phyloP scores from a whole-genome alignment of 306 rosid genomes.

The Gleditsia sinensis region DNA sequence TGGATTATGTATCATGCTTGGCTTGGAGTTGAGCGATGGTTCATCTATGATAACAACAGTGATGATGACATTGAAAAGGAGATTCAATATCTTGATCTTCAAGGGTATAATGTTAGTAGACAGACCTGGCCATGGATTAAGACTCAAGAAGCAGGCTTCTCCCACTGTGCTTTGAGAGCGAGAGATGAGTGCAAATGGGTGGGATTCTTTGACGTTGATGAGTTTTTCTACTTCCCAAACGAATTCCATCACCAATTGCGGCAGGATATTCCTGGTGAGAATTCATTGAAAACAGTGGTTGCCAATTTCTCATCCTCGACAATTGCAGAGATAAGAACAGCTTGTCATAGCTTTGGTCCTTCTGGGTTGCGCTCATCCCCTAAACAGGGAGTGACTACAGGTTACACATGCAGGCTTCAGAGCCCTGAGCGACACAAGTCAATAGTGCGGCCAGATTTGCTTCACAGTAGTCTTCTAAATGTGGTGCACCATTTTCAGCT shows the following conservation, averaged over 20 bases:
- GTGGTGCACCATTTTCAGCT: slow-evolving; percentile 72
- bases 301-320: slow-evolving; percentile 45
- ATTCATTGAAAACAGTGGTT: slow-evolving; percentile 47
- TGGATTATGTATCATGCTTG: slow-evolving; percentile 77
- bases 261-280: slow-evolving; percentile 46
- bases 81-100: slow-evolving; percentile 42
- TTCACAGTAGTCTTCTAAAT: slow-evolving; percentile 59
- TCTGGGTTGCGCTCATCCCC: slow-evolving; percentile 67
- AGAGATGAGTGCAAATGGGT: slow-evolving; percentile 75
- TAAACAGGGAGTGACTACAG: slow-evolving; percentile 53
- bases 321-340: slow-evolving; percentile 64
- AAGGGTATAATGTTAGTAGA: slow-evolving; percentile 56
- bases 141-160: slow-evolving; percentile 78
- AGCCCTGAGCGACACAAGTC: slow-evolving; percentile 69
- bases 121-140: slow-evolving; percentile 78
- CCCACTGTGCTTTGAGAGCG: slow-evolving; percentile 67
- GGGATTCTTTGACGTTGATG: slow-evolving; percentile 73
- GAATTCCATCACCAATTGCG: slow-evolving; percentile 36
- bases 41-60: slow-evolving; percentile 71
- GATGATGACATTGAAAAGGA: slow-evolving; percentile 60
- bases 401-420: slow-evolving; percentile 71
- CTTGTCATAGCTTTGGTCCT: slow-evolving; percentile 74
- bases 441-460: slow-evolving; percentile 56
- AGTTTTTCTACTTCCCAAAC: slow-evolving; percentile 64
- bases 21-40: slow-evolving; percentile 75